A percentile compares a stretch with the other conserved stretches of the same genome.
These are phyloP conservation scores for Microbotryum violaceum DNA, from an alignment of 1,284 basidiomycete species.

Conservation along the genomic window DNA sequence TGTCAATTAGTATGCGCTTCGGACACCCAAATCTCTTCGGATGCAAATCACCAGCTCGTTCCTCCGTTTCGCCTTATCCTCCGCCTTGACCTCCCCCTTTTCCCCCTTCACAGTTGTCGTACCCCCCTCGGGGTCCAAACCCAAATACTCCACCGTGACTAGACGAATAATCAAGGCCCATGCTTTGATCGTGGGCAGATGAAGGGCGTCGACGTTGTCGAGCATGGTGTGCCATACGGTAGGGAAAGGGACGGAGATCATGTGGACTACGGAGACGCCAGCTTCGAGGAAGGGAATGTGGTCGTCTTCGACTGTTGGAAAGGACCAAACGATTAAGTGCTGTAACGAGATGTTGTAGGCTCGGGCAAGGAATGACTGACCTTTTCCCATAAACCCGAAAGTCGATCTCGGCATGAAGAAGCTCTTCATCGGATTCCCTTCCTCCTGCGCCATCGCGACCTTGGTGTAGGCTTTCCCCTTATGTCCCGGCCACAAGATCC, in stretches of 20 bases:
- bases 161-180: constrained; percentile 86
- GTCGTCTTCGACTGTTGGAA: constrained; percentile 68
- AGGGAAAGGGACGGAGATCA: constrained; percentile 87
- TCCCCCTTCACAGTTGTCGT: too few relatives aligned
- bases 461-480: constrained; percentile 11
- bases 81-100: too few relatives aligned
- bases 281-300: constrained; percentile 79
- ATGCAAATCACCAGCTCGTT: too few relatives aligned
- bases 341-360: background rate
- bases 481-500: constrained; percentile 27
- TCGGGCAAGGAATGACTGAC: constrained; percentile 21
- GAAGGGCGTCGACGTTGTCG: constrained; percentile 82
- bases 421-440: constrained; percentile 13
- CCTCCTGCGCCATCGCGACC: constrained; percentile 6
- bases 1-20: too few relatives aligned
- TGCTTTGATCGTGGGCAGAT: constrained; percentile 73
- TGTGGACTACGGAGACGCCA: constrained; percentile 82
- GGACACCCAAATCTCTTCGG: too few relatives aligned
- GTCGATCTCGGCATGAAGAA: constrained; percentile 28
- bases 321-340: too few relatives aligned
- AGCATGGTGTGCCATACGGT: constrained; percentile 81
- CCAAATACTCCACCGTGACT: constrained; percentile 83
- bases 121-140: constrained; percentile 44
- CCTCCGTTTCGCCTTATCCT: too few relatives aligned
- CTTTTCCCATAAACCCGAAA: constrained; percentile 2